phyloP scores from a whole-genome alignment of 2,329 filamentous ascomycete species.

The Cladosporium sp. region DNA sequence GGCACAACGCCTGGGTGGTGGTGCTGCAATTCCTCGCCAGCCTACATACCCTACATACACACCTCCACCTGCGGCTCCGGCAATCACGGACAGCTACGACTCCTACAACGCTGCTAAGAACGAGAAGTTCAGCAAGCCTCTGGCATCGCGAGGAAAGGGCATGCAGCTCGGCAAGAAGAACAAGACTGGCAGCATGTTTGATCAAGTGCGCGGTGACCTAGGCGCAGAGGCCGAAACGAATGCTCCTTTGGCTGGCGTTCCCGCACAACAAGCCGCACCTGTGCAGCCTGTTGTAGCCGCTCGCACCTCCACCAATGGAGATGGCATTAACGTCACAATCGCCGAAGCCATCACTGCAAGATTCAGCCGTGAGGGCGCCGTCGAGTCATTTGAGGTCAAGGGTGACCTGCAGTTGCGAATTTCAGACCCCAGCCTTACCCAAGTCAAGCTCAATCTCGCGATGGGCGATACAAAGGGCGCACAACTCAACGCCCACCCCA shows the following conservation, averaged over 20 bases:
- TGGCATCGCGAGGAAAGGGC: slow-evolving; percentile 84
- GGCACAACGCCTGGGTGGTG: slow-evolving; percentile 56
- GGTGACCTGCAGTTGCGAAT: slow-evolving; percentile 92
- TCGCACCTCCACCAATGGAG: slow-evolving; percentile 70
- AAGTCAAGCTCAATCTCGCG: slow-evolving; percentile 80
- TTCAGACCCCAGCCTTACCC: slow-evolving; percentile 82
- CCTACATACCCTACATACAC: slow-evolving; percentile 89
- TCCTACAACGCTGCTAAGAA: slow-evolving; percentile 97
- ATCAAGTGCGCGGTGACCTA: slow-evolving; percentile 88
- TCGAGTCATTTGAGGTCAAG: slow-evolving; percentile 85
- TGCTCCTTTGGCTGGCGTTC: slow-evolving; percentile 62
- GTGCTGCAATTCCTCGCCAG: slow-evolving; percentile 64
- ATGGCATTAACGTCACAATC: slow-evolving; percentile 84
- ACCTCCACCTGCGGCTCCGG: slow-evolving; percentile 78
- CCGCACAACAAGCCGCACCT: slow-evolving; percentile 48
- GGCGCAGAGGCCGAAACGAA: slow-evolving; percentile 79
- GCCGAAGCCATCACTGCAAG: slow-evolving; percentile 89
- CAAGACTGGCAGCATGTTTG: slow-evolving; percentile 95
- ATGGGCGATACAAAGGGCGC: slow-evolving; percentile 78
- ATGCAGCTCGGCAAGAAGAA: slow-evolving; percentile 99
- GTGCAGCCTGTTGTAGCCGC: slow-evolving; percentile 54
- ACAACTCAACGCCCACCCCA: slow-evolving; percentile 93
- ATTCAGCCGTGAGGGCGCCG: slow-evolving; percentile 80
- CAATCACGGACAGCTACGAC: slow-evolving; percentile 80
- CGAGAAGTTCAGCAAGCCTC: slow-evolving; percentile 75